Evolutionary conservation across 2,329 filamentous ascomycete genomes (phyloP).

Genomic region (Aphanoascus verrucosus): DNA sequence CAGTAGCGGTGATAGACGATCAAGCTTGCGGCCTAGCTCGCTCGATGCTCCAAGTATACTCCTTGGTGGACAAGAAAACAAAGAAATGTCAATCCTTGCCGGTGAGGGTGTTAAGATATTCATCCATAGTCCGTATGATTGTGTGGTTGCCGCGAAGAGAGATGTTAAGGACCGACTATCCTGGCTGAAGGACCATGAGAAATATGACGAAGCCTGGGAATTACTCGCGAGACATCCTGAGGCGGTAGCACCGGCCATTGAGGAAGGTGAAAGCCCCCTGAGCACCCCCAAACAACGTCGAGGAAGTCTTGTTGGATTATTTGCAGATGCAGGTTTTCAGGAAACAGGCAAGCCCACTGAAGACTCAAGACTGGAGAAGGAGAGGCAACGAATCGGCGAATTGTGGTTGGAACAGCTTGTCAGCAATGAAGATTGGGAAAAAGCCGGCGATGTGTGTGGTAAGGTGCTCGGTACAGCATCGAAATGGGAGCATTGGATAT

Average conservation of each 20-base stretch:
- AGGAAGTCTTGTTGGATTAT: slow-evolving; percentile 54
- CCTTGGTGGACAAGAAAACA: slow-evolving; percentile 27
- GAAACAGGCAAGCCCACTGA: neutral
- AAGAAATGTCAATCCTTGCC: slow-evolving; percentile 38
- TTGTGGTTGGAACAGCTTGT: slow-evolving; percentile 85
- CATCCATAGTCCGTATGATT: slow-evolving; percentile 93
- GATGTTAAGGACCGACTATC: slow-evolving; percentile 74
- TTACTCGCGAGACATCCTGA: slow-evolving; percentile 82
- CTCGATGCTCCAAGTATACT: slow-evolving; percentile 46
- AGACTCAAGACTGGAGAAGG: slow-evolving; percentile 62
- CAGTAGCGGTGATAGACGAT: slow-evolving; percentile 47
- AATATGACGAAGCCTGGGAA: slow-evolving; percentile 79
- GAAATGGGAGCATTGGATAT: slow-evolving; percentile 93
- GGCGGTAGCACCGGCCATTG: slow-evolving; percentile 35
- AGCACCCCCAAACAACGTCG: slow-evolving; percentile 27
- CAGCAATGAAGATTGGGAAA: slow-evolving; percentile 59
- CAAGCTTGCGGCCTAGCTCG: slow-evolving; percentile 43
- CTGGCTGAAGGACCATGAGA: slow-evolving; percentile 73
- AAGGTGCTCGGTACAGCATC: slow-evolving; percentile 69
- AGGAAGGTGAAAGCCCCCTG: slow-evolving; percentile 28
- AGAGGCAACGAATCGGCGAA: slow-evolving; percentile 85
- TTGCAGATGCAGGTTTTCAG: slow-evolving; percentile 54
- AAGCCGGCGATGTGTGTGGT: slow-evolving; percentile 69
- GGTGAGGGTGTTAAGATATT: slow-evolving; percentile 68
- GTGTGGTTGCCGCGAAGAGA: slow-evolving; percentile 79